Percentiles rank a stretch among this genome's conserved stretches.
phyloP scores from a whole-genome alignment of 2,329 filamentous ascomycete species.

The Xylariales sp. region DNA sequence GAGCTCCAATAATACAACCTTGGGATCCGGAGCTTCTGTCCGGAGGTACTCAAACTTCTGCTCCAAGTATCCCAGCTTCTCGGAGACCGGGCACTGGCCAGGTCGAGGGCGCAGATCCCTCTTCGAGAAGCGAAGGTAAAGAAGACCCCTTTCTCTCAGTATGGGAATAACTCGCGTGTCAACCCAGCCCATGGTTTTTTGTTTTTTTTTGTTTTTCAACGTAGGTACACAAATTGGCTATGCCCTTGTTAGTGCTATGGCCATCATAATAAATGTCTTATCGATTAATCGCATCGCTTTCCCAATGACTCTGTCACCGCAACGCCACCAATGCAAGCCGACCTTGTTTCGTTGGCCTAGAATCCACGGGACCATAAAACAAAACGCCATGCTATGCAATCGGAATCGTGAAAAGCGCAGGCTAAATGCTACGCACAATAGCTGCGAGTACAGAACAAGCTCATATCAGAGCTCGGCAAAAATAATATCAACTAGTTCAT shows the following conservation, averaged over 20 bases:
- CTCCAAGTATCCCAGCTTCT: not conserved
- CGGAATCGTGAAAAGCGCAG: constrained; percentile 18
- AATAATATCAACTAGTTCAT: constrained; percentile 74
- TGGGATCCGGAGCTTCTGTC: no score
- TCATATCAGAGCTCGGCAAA: constrained; percentile 60
- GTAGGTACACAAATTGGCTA: constrained; percentile 1
- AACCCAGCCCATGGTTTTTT: constrained; percentile 14
- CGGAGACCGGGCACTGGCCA: constrained; percentile 7
- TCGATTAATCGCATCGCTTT: constrained; percentile 22
- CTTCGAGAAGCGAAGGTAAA: not conserved
- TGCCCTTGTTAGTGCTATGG: constrained; percentile 12
- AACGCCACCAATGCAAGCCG: constrained; percentile 37
- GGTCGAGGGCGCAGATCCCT: not conserved
- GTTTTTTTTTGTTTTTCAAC: not conserved
- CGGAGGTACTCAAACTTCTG: not conserved
- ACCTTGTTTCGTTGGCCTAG: constrained; percentile 13
- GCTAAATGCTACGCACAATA: constrained; percentile 6
- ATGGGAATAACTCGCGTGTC: not conserved
- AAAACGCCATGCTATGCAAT: constrained; percentile 40
- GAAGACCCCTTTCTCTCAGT: not conserved
- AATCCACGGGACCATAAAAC: not conserved
- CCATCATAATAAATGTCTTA: constrained; percentile 1
- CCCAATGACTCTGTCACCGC: constrained; percentile 20
- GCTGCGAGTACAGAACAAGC: constrained; percentile 16
- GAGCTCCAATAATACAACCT: not conserved